A percentile compares a stretch with the other conserved stretches of the same genome.
Conservation (phyloP, 2,329 filamentous ascomycete genomes). For the Pyrenochaeta sp. region DNA sequence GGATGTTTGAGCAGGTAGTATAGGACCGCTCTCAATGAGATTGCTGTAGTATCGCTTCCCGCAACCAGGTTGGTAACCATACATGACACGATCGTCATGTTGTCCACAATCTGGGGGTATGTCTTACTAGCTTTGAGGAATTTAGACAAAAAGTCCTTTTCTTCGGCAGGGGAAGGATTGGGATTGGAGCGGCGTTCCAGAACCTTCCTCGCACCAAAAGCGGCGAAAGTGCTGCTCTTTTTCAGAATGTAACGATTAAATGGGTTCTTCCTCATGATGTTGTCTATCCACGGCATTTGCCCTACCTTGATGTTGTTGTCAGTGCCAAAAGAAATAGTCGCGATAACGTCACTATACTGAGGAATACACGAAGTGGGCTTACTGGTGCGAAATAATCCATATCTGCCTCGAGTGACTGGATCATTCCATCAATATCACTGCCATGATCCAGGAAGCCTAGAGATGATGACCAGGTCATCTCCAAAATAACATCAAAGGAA, state of each 20-base stretch:
- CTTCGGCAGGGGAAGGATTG: constrained; percentile 2
- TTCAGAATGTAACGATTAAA: too few species aligned
- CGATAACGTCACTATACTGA: neutral
- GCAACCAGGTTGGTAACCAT: constrained; percentile 7
- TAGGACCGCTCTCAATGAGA: constrained; percentile 5
- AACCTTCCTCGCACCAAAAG: constrained; percentile 1
- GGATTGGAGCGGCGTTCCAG: constrained; percentile 2
- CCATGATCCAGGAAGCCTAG: constrained; percentile 7
- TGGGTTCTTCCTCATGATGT: constrained; percentile 8
- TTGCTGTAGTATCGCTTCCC: constrained; percentile 4
- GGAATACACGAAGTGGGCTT: neutral
- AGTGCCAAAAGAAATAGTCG: too few species aligned
- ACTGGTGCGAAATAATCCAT: constrained; percentile 5
- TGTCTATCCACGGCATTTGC: constrained; percentile 7
- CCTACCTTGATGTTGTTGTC: constrained; percentile 4
- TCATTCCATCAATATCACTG: constrained; percentile 5
- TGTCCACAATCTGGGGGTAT: constrained; percentile 1
- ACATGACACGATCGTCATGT: constrained; percentile 2
- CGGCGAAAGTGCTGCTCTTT: too few species aligned
- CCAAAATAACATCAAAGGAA: constrained; percentile 10
- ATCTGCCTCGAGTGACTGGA: neutral
- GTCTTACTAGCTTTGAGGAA: constrained; percentile 5
- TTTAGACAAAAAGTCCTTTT: constrained; percentile 6
- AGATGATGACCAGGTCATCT: constrained; percentile 2
- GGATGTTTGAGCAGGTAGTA: constrained; percentile 4